Base-by-base conservation (phyloP, 495 filamentous ascomycete species). In the Apiosordaria backusii region DNA sequence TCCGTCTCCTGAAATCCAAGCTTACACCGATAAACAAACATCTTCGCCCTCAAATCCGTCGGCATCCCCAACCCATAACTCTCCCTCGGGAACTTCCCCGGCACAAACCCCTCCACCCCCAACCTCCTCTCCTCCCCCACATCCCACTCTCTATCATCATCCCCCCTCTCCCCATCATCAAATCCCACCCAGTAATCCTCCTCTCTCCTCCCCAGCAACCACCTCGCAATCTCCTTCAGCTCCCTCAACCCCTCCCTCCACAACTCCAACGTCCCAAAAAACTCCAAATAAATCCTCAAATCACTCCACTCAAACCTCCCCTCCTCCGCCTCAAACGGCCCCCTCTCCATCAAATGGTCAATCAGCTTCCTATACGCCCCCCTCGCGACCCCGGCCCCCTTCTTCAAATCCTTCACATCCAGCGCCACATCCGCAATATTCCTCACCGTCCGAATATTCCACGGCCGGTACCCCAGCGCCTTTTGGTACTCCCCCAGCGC, bases 71-170 rank as follows among this genome's bases (percentile, higher is more conserved):
- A 75, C 3, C 92, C 92, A 71, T 97, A 98, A 0, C 83, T 79
- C 23, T 85, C 81, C 15, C 71, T 71, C 1, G 84, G 82, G 76
- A 86, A 89, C 62, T 75, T 90, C 5, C 84, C 84, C 1, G 77
- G 67, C 24, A 77, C 74, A 50, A 82, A 82, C 24, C 83, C 77
- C 16, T 85, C 78, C 29, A 86, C 82, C 45, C 79, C 80, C 50
- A 87, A 80, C 50, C 93, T 84, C 29, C 91, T 88, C 2, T 82
- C 81, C 77, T 93, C 86, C 26, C 87, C 84, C 3, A 84, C 68
- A 72, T 99, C 95, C 90, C 92, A 99, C 80, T 99, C 95, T 64
- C 93, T 85, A 76, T 99, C 95, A 72, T 98, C 92, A 6, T 85
- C 81, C 7, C 82, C 74, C 65, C 92, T 85, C 76, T 98, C 96